Percentiles rank a stretch among this genome's conserved stretches.
Conservation (phyloP, 495 filamentous ascomycete species). For the Umbilicaria muhlenbergii region DNA sequence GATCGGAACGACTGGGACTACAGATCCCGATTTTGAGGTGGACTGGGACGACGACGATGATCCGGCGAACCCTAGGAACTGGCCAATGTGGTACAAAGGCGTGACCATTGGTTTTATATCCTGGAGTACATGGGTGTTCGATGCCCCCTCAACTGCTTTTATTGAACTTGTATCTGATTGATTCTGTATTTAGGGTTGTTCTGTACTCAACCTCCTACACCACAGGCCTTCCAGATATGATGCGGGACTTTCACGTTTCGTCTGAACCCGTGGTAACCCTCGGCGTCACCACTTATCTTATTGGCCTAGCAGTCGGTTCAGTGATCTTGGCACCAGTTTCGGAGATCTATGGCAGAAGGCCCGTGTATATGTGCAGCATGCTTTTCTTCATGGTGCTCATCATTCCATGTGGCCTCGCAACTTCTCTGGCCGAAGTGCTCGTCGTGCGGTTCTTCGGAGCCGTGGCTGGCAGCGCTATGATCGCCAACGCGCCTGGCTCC, state of each 20-base stretch:
- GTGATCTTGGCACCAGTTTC: constrained; percentile 60
- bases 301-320: constrained; percentile 53
- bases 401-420: constrained; percentile 55
- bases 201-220: constrained; percentile 81
- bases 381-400: constrained; percentile 47
- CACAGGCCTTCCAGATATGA: constrained; percentile 48
- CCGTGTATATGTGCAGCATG: constrained; percentile 52
- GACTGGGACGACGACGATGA: constrained; percentile 51
- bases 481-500: constrained; percentile 70
- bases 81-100: constrained; percentile 51
- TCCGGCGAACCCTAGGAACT: constrained; percentile 58
- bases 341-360: constrained; percentile 65
- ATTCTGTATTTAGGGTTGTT: constrained; percentile 27
- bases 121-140: constrained; percentile 44
- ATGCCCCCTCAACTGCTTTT: neutral
- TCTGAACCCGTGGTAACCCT: constrained; percentile 46
- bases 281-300: constrained; percentile 60
- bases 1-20: constrained; percentile 40
- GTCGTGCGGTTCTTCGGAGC: constrained; percentile 63
- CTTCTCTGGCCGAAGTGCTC: constrained; percentile 46
- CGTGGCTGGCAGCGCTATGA: constrained; percentile 60
- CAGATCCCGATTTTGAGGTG: constrained; percentile 58
- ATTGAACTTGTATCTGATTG: neutral
- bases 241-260: constrained; percentile 43
- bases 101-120: constrained; percentile 48